Conservation (phyloP, 371 early-diverging fungal genomes). For the Mortierella sp. region DNA sequence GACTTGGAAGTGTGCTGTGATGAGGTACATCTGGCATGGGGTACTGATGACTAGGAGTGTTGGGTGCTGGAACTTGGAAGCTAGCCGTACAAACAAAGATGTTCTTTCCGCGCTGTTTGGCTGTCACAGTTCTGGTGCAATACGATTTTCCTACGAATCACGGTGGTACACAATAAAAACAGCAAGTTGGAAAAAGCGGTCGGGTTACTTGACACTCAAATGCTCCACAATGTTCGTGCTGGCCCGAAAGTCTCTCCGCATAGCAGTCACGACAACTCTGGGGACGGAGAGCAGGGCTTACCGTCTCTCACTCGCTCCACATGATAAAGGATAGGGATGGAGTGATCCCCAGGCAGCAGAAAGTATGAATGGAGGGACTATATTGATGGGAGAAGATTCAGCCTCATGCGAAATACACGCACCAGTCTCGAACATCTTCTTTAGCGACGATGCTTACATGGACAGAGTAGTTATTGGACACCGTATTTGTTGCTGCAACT, state of each 20-base stretch:
- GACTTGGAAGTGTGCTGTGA: conserved; percentile 69
- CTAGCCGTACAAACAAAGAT: conserved; percentile 62
- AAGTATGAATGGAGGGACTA: conserved; percentile 84
- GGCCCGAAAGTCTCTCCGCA: too few relatives aligned
- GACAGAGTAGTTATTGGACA: conserved; percentile 72
- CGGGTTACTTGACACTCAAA: too few relatives aligned
- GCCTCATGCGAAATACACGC: background rate
- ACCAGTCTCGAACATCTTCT: background rate
- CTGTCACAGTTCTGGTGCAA: conserved; percentile 64
- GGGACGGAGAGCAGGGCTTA: too few relatives aligned
- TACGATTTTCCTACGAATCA: conserved; percentile 56
- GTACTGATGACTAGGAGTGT: conserved; percentile 45
- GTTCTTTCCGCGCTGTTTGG: conserved; percentile 63
- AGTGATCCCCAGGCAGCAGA: conserved; percentile 71
- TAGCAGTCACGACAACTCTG: too few relatives aligned
- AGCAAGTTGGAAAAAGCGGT: too few relatives aligned
- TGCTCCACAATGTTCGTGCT: too few relatives aligned
- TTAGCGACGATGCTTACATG: conserved; percentile 60
- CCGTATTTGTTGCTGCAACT: conserved; percentile 84
- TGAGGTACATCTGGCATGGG: conserved; percentile 71
- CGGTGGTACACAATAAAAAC: background rate
- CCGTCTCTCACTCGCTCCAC: conserved; percentile 73
- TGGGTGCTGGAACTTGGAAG: conserved; percentile 47
- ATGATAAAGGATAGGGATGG: conserved; percentile 71
- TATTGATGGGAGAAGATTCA: background rate